Conservation (phyloP, 768 basidiomycete genomes). For the Naganishia randhawae region DNA sequence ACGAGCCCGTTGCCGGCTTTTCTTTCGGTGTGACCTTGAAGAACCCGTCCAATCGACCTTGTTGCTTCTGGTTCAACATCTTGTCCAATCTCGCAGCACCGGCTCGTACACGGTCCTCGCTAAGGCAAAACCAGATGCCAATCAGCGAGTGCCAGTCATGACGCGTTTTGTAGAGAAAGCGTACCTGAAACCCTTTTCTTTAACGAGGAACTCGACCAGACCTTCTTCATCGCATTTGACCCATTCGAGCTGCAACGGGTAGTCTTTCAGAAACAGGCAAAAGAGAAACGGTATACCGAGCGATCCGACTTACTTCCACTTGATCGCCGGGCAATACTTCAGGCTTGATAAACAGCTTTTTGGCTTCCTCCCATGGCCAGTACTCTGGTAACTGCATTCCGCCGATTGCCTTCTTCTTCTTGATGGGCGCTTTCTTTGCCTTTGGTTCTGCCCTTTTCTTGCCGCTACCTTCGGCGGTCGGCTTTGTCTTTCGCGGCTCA, state of each 20-base stretch:
- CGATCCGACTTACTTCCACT: conserved; percentile 64
- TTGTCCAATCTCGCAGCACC: conserved; percentile 90
- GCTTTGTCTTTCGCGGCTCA: conserved; percentile 54
- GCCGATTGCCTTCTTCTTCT: conserved; percentile 61
- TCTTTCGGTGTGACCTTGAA: conserved; percentile 61
- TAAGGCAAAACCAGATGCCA: conserved; percentile 48
- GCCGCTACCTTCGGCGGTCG: conserved; percentile 57
- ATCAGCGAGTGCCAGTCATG: too few relatives aligned
- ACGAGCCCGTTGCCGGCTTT: conserved; percentile 42
- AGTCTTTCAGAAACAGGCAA: not conserved
- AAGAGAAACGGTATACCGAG: not conserved
- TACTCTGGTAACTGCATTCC: conserved; percentile 79
- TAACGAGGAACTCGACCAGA: conserved; percentile 85
- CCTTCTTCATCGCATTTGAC: conserved; percentile 87
- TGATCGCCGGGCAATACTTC: conserved; percentile 83
- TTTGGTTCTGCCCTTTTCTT: conserved; percentile 33
- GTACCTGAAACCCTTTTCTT: conserved; percentile 95
- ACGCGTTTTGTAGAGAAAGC: too few relatives aligned
- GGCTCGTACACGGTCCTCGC: conserved; percentile 93
- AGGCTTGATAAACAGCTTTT: conserved; percentile 80
- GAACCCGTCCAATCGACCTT: conserved; percentile 93
- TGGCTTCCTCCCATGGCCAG: conserved; percentile 96
- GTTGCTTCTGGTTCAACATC: conserved; percentile 82
- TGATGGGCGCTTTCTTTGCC: conserved; percentile 46
- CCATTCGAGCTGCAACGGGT: conserved; percentile 74